These are phyloP conservation scores for Saturnispora besseyi DNA, from an alignment of 805 yeast species.

Conservation along the genomic window DNA sequence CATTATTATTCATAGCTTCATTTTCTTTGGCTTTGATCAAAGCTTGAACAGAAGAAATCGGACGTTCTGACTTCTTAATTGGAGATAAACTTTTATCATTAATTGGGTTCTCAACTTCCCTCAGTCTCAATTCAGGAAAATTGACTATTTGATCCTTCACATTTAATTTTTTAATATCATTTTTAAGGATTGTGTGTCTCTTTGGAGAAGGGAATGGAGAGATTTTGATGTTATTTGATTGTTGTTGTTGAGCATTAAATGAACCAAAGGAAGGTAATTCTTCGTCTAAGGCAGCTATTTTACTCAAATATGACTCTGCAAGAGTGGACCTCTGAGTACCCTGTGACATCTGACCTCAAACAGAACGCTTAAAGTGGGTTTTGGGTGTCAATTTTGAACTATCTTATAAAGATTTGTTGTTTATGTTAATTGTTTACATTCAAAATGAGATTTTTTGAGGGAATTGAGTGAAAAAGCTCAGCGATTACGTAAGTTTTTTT, in stretches of 20 bases:
- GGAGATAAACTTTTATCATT: constrained; percentile 4
- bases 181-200: neutral
- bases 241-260: neutral
- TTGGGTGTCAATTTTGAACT: no score
- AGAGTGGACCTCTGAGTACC: neutral
- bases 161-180: neutral
- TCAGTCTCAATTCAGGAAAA: constrained; percentile 1
- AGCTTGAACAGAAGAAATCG: constrained; percentile 26
- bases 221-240: neutral
- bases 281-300: constrained; percentile 9
- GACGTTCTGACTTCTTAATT: constrained; percentile 3
- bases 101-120: neutral
- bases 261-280: constrained; percentile 3
- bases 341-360: neutral
- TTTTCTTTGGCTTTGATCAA: constrained; percentile 27
- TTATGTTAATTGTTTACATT: no score
- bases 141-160: neutral
- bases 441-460: neutral
- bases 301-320: constrained; percentile 5
- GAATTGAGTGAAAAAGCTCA: neutral
- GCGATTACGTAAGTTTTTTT: neutral
- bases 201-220: constrained; percentile 10
- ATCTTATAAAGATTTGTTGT: no score
- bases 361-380: no score
- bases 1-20: constrained; percentile 23